Conservation (phyloP, 805 yeast genomes). For the Kuraishia borneana region DNA sequence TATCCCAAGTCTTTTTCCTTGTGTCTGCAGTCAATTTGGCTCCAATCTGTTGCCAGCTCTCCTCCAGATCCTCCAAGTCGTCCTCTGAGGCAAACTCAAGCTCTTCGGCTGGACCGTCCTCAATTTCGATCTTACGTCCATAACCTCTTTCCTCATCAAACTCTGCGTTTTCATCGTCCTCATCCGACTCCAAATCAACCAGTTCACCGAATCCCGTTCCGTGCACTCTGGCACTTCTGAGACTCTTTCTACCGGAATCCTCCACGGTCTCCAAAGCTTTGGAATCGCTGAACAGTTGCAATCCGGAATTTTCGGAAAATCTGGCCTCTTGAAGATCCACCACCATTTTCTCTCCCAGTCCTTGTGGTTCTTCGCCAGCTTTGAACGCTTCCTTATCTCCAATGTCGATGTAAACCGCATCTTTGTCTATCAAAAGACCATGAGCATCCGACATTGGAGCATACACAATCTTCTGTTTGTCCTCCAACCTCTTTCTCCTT, state of each 20-base stretch:
- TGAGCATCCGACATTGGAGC: constrained; percentile 99
- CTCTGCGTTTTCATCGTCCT: constrained; percentile 29
- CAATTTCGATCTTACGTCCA: constrained; percentile 16
- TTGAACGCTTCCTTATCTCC: constrained; percentile 7
- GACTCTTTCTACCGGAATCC: constrained; percentile 49
- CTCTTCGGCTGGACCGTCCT: constrained; percentile 20
- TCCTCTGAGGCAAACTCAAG: constrained; percentile 39
- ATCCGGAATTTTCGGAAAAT: constrained; percentile 55
- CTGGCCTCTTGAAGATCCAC: constrained; percentile 69
- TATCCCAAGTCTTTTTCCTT: constrained; percentile 57
- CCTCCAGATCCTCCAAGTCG: constrained; percentile 25
- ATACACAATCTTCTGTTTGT: constrained; percentile 84
- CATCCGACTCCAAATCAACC: constrained; percentile 28
- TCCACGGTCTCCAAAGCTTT: constrained; percentile 29
- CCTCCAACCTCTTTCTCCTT: constrained; percentile 86
- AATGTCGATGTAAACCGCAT: constrained; percentile 90
- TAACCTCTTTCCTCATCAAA: constrained; percentile 25
- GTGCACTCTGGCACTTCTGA: constrained; percentile 53
- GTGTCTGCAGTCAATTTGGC: constrained; percentile 40
- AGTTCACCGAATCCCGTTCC: constrained; percentile 39
- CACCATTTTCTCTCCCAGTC: constrained; percentile 80
- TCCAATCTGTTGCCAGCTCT: constrained; percentile 41
- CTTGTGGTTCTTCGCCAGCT: constrained; percentile 24
- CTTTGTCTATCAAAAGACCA: constrained; percentile 93
- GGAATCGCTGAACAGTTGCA: constrained; percentile 62